These are phyloP conservation scores for Amylostereum chailletii DNA, from an alignment of 1,284 basidiomycete species.

Conservation along the genomic window DNA sequence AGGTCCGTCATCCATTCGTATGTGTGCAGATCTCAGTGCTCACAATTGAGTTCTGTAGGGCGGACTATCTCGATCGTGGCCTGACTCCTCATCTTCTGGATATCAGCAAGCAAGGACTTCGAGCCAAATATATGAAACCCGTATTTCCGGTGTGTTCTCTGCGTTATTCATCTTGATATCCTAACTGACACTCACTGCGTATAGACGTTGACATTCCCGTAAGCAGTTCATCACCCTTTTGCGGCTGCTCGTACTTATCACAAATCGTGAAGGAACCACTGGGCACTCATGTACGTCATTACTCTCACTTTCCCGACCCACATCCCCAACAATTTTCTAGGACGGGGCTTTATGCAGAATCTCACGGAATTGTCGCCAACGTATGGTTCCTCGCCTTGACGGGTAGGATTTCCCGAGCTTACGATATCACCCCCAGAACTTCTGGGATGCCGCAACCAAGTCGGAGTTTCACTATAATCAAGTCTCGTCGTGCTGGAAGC, in stretches of 20 bases:
- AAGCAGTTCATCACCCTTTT: not conserved
- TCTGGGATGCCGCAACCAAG: slow-evolving; percentile 66
- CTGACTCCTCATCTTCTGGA: slow-evolving; percentile 75
- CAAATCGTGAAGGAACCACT: slow-evolving; percentile 61
- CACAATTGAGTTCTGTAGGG: slow-evolving; percentile 32
- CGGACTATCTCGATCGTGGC: slow-evolving; percentile 76
- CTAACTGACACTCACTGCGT: slow-evolving; percentile 2
- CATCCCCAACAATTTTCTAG: slow-evolving; percentile 26
- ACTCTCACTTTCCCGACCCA: not conserved
- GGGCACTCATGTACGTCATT: slow-evolving; percentile 62
- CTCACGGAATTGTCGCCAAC: slow-evolving; percentile 87
- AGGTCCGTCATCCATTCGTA: slow-evolving; percentile 35
- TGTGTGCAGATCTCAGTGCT: not conserved
- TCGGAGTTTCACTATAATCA: slow-evolving; percentile 67
- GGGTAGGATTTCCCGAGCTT: not conserved
- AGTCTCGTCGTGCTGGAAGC: slow-evolving; percentile 50
- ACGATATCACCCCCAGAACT: slow-evolving; percentile 45
- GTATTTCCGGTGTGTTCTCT: slow-evolving; percentile 66
- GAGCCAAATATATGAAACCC: slow-evolving; percentile 79
- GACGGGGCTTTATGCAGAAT: slow-evolving; percentile 83
- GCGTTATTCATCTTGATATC: not conserved
- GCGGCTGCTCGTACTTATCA: not conserved
- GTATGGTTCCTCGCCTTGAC: slow-evolving; percentile 29
- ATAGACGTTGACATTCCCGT: slow-evolving; percentile 86
- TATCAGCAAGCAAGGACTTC: slow-evolving; percentile 72